phyloP scores from a whole-genome alignment of 202 grass and related monocot species.

The Carex sylvatica region DNA sequence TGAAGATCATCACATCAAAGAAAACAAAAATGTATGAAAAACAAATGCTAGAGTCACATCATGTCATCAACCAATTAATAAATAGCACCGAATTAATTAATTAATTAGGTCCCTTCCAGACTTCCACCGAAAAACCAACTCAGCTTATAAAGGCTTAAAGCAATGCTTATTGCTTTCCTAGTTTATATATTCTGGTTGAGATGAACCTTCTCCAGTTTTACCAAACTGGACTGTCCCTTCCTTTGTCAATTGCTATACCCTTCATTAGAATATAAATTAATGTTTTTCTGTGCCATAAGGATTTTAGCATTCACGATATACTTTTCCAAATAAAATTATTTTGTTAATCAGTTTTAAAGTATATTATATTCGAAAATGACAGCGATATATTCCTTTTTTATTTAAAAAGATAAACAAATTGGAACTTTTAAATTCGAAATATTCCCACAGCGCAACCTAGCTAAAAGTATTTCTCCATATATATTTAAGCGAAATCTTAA shows the following conservation, averaged over 20 bases:
- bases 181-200: neutral
- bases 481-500: neutral
- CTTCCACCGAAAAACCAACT: slow-evolving; percentile 10
- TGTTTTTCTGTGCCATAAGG: neutral
- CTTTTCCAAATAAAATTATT: neutral
- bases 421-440: neutral
- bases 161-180: slow-evolving; percentile 2
- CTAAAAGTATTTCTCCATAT: neutral
- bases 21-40: neutral
- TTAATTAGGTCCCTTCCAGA: neutral
- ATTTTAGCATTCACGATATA: neutral
- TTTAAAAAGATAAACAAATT: neutral
- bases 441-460: neutral
- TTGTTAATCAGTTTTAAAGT: neutral
- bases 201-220: neutral
- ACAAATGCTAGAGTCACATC: slow-evolving; percentile 11
- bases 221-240: neutral
- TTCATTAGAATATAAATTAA: too few relatives aligned
- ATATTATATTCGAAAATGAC: neutral
- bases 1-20: slow-evolving; percentile 1
- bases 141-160: neutral
- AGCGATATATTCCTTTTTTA: neutral
- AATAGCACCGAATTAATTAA: slow-evolving; percentile 19
- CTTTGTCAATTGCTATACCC: neutral
- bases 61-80: slow-evolving; percentile 12